Base-by-base conservation (phyloP, 306 rosid genomes). In the Cicer pinnatifidum region DNA sequence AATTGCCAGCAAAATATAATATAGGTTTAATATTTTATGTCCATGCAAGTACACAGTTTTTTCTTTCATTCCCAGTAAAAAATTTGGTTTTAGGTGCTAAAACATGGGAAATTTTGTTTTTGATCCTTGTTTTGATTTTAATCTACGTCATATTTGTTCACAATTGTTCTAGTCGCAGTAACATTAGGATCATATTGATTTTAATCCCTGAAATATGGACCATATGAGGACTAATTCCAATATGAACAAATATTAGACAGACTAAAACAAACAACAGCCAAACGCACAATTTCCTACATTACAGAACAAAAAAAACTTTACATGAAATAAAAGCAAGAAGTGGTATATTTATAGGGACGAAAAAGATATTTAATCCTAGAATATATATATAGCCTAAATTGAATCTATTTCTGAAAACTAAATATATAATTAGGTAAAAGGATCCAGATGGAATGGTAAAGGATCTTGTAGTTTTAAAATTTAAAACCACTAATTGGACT, bases 351-450 rank as follows among this genome's bases (percentile, higher is more conserved):
- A 11, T 47, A 11, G 53, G 8, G 17, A 47, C 2, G n/a, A 58
- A 58, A 58, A 58, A 28, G 9, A 28, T 58, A 28, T 23, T 20
- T 20, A 57, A 23, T 38, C 28, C 38, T 58, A 53, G 59, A 17
- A 53, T 28, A 16, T 23, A 23, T 23, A 23, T 59, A 11, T 75
- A 15, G 23, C n/a, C 43, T 9, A 20, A 53, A 72, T 67, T 48
- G 72, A 69, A 69, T 66, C 54, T 9, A 59, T 47, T 75, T 52
- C 52, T 6, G 48, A 53, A 65, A 70, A 72, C 78, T 53, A 67
- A 45, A 23, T 58, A 16, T 51, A 35, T 11, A 62, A 48, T 72
- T 76, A 38, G 64, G 68, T 23, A 46, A 48, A 64, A 44, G 48
- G 56, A 35, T 70, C 61, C 73, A 54, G 17, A 78, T 50, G 39